Evolutionary conservation across 164 flowering plant species (phyloP).

Genomic region (Macadamia tetraphylla): DNA sequence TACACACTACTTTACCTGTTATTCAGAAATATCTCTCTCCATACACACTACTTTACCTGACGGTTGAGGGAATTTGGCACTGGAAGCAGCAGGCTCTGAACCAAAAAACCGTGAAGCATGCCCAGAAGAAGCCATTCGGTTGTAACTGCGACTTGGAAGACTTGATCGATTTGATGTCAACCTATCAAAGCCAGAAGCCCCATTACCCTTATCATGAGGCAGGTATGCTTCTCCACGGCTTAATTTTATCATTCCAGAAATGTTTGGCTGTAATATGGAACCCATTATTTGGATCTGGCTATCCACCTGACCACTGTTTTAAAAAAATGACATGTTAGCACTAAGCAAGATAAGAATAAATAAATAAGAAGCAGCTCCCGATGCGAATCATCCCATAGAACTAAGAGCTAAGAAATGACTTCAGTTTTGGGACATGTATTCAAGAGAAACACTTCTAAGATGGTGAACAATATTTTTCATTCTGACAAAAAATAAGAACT

Average conservation of each 20-base stretch:
- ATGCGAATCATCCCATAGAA: too few species aligned
- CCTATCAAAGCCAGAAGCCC: constrained; percentile 58
- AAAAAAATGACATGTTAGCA: constrained; percentile 12
- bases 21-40: not conserved
- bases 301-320: constrained; percentile 90
- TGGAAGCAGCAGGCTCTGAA: constrained; percentile 54
- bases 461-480: too few species aligned
- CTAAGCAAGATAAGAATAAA: not conserved
- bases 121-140: constrained; percentile 59
- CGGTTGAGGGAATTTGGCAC: constrained; percentile 43
- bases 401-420: too few species aligned
- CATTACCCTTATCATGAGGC: constrained; percentile 92
- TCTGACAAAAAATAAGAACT: not conserved
- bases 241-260: constrained; percentile 86
- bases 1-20: constrained; percentile 41
- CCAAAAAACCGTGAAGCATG: constrained; percentile 75
- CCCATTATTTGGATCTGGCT: constrained; percentile 87
- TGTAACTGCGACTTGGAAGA: constrained; percentile 43
- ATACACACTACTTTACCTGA: constrained; percentile 39
- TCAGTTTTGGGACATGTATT: not conserved
- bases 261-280: constrained; percentile 90
- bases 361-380: not conserved
- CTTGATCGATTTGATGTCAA: constrained; percentile 48
- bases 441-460: not conserved
- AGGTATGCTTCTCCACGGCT: constrained; percentile 98